Evolutionary conservation across 345 rosid species (phyloP), one percentile per base, ranked within the genome.

Genomic region (rapeseed (Brassica napus)): DNA sequence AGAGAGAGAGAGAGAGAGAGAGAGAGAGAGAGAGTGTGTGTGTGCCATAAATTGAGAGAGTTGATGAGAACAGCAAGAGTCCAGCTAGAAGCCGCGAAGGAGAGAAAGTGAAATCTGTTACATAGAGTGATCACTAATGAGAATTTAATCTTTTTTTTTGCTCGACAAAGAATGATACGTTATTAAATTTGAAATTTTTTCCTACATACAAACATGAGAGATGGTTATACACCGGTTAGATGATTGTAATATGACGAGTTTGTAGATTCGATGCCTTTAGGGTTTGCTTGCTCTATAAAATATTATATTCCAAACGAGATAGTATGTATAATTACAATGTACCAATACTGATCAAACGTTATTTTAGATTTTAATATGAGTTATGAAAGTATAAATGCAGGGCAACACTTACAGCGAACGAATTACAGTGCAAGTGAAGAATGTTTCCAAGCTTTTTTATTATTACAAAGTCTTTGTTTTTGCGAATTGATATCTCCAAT

Each of bases 11-110:
- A 44, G 52, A 44, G 52, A 44, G 52, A 44, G 1, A 42, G 49
- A 42, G 49, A 44, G 52, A 39, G 14, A 44, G 47, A 39, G 47
- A 3, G 16, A 4, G 31, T 1, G 31, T 30, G 31, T 30, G 47
- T 39, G 47, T 47, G 16, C 54, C 54, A 55, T 55, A 55, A 55
- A 55, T 55, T 24, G 60, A 55, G 24, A 58, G 63, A 58, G 31
- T 58, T 58, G 63, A 58, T 74, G 83, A 75, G 68, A 74, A 69
- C 83, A 80, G 76, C 79, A 74, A 80, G 83, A 80, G 28, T 69
- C 75, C 83, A 80, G 83, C 83, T 80, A 80, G 34, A 52, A 74
- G 76, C 75, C 32, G 74, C 52, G 52, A 79, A 68, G 74, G 70
- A 73, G 44, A 80, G 83, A n/a, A n/a, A 74, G 71, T 68, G 79